These are phyloP conservation scores for Ganoderma sp. DNA, from an alignment of 1,284 basidiomycete genomes.

Conservation along the genomic window DNA sequence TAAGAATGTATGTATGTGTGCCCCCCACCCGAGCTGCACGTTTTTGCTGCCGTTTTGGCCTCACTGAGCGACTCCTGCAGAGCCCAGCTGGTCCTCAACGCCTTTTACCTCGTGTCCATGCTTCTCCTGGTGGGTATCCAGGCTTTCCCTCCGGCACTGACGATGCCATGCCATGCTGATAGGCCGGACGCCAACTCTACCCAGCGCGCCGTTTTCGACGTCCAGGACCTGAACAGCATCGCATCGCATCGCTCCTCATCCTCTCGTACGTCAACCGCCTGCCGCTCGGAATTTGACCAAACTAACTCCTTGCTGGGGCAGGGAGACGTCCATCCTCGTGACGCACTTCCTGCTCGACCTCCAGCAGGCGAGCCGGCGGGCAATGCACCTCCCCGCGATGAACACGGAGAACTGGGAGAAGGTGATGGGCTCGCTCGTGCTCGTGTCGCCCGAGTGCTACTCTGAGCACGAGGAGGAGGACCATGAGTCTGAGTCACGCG, in stretches of 20 bases:
- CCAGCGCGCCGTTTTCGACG: neutral
- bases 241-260: neutral
- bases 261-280: neutral
- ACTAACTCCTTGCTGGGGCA: neutral
- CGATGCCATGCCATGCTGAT: neutral
- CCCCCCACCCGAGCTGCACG: too few relatives aligned
- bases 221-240: slow-evolving; percentile 3
- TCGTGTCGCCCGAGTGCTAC: neutral
- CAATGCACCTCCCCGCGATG: neutral
- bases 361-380: slow-evolving; percentile 12
- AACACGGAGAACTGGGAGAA: slow-evolving; percentile 5
- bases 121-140: neutral
- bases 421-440: slow-evolving; percentile 8
- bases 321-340: slow-evolving; percentile 10
- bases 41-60: too few relatives aligned
- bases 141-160: neutral
- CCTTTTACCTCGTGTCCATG: neutral
- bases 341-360: slow-evolving; percentile 17
- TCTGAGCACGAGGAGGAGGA: neutral
- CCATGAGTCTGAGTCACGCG: neutral
- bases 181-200: neutral
- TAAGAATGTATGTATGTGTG: neutral
- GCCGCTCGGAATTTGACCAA: too few relatives aligned
- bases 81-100: neutral
- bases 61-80: neutral